Conservation (phyloP, 768 basidiomycete species). For the Rhodotorula taiwanensis region DNA sequence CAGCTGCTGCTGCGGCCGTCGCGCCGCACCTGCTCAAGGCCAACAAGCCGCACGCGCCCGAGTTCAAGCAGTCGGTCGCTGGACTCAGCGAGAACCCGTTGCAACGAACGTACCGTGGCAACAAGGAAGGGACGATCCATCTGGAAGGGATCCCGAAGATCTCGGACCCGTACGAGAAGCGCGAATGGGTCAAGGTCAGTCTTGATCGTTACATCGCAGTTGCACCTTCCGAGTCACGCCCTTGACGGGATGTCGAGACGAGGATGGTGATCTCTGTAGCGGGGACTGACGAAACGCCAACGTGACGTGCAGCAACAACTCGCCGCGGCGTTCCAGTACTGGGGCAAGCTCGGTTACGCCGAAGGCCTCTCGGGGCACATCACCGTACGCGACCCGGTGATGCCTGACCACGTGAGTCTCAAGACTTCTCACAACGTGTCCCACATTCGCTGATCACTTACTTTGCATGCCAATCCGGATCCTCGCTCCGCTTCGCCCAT, state of each 20-base stretch:
- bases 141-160: slow-evolving; percentile 28
- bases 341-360: slow-evolving; percentile 34
- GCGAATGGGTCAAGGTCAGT: slow-evolving; percentile 36
- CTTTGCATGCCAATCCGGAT: too few relatives aligned
- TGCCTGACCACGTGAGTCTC: slow-evolving; percentile 24
- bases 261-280: too few relatives aligned
- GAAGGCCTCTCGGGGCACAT: slow-evolving; percentile 34
- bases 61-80: slow-evolving; percentile 5
- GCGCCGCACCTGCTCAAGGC: neutral
- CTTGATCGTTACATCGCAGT: too few relatives aligned
- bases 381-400: slow-evolving; percentile 25
- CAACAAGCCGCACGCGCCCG: too few relatives aligned
- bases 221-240: too few relatives aligned
- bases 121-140: slow-evolving; percentile 31
- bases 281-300: too few relatives aligned
- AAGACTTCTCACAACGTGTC: slow-evolving; percentile 6
- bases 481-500: neutral
- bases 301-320: slow-evolving; percentile 27
- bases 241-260: too few relatives aligned
- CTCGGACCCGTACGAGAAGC: slow-evolving; percentile 24
- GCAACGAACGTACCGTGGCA: slow-evolving; percentile 25
- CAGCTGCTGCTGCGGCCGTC: neutral
- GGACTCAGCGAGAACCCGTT: slow-evolving; percentile 11
- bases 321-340: slow-evolving; percentile 37
- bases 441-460: neutral